Evolutionary conservation across 768 basidiomycete genomes (phyloP), one percentile per base, ranked within the genome.

Genomic region (Pisolithus orientalis): DNA sequence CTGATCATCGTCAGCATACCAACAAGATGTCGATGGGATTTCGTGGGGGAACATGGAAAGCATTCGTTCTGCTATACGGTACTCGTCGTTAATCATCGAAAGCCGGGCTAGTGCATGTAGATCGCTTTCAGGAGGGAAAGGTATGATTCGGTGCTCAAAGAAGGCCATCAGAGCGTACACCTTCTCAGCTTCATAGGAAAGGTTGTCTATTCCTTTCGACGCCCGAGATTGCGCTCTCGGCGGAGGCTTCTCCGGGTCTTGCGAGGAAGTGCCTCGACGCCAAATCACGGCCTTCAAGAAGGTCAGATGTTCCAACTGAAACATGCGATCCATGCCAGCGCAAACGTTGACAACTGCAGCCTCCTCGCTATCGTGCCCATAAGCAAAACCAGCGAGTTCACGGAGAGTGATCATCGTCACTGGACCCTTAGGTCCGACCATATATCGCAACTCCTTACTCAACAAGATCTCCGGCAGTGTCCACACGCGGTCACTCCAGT

Each of bases 51-150:
- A 45, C 25, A 61, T 48, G 10, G 59, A 61, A 6, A 61, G 48
- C 59, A 61, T 61, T 6, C 59, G 53, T 40, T 61, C 59, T 5
- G 53, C 56, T 25, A 61, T 60, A 8, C 59, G 55, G 28, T 60
- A 53, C 9, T 31, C 61, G 34, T 61, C 59, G 47, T 61, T 61
- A 24, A 59, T 59, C 59, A 61, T 61, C 4, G 56, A 61, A n/a
- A 61, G 28, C 6, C 56, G 50, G 4, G 53, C 59, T 0, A 61
- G 53, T 31, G 59, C 59, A 2, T 39, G 59, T 2, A 55, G 42
- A 5, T 61, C 59, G 5, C 42, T 47, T 37, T 61, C 59, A 39
- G n/a, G 21, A 21, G 21, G 21, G 21, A 21, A 21, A 21, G 21
- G 21, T 21, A 21, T 21, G 21, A 21, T 21, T 21, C 21, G 21